Percentiles rank a stretch among this genome's conserved stretches.
These are phyloP conservation scores for Clavispora vitiphila DNA, from an alignment of 805 yeast genomes.

Conservation along the genomic window DNA sequence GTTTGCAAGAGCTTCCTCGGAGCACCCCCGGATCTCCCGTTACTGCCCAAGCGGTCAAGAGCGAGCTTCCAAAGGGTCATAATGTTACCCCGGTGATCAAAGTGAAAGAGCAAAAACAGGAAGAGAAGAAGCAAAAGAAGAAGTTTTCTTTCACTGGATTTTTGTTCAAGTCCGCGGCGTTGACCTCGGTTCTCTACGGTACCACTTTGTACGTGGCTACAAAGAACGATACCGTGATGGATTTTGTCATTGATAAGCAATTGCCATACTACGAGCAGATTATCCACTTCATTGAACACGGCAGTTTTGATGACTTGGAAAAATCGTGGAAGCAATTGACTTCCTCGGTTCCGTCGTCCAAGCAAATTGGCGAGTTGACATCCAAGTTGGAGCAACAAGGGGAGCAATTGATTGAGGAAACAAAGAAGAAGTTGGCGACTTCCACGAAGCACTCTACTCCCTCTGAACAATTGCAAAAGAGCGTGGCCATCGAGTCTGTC, in stretches of 20 bases:
- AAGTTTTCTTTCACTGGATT: conserved; percentile 27
- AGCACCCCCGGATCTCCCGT: conserved; percentile 12
- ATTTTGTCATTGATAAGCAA: conserved; percentile 39
- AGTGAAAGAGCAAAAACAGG: conserved; percentile 13
- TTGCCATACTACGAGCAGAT: conserved; percentile 40
- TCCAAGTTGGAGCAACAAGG: conserved; percentile 28
- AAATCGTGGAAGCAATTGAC: conserved; percentile 14
- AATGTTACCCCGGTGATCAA: conserved; percentile 12
- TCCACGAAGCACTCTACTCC: conserved; percentile 22
- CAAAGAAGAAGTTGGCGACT: conserved; percentile 27
- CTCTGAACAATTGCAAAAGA: conserved; percentile 38
- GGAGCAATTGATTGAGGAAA: conserved; percentile 31
- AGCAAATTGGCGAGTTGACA: conserved; percentile 29
- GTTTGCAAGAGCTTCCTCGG: conserved; percentile 7
- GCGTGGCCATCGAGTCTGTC: conserved; percentile 33
- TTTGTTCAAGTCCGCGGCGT: conserved; percentile 24
- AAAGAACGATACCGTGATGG: conserved; percentile 40
- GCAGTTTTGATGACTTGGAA: conserved; percentile 28
- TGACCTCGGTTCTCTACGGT: conserved; percentile 31
- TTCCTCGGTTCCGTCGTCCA: conserved; percentile 25
- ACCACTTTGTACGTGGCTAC: conserved; percentile 38
- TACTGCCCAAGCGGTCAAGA: conserved; percentile 14
- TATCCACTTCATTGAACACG: conserved; percentile 33
- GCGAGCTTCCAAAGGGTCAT: conserved; percentile 4
- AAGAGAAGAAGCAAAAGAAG: conserved; percentile 16